phyloP scores from a whole-genome alignment of 768 basidiomycete species.

The Lactarius evosmus region DNA sequence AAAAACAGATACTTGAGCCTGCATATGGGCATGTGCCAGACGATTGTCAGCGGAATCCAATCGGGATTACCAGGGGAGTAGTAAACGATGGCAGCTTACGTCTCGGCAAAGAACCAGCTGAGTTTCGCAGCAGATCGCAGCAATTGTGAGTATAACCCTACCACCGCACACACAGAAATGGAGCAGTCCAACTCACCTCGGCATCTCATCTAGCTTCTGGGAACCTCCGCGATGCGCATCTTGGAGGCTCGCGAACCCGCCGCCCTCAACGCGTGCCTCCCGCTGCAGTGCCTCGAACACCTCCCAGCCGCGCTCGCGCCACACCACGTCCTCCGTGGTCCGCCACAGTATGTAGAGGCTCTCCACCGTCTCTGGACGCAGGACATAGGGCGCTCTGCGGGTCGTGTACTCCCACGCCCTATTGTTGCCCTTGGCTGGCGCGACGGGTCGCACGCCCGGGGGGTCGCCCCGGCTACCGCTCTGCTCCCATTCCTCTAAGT shows the following conservation, averaged over 20 bases:
- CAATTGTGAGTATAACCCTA: not conserved
- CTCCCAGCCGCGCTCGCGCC: constrained; percentile 69
- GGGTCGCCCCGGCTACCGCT: constrained; percentile 13
- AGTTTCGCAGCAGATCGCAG: not conserved
- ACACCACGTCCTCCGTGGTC: constrained; percentile 60
- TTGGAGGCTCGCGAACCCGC: constrained; percentile 55
- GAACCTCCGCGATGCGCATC: constrained; percentile 45
- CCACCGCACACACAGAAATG: not conserved
- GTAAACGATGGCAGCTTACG: constrained; percentile 34
- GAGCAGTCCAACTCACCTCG: constrained; percentile 50
- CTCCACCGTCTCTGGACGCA: constrained; percentile 74
- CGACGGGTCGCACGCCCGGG: constrained; percentile 6
- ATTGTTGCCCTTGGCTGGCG: not conserved
- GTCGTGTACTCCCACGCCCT: constrained; percentile 50
- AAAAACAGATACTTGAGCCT: constrained; percentile 73
- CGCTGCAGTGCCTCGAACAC: constrained; percentile 66
- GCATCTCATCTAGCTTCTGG: constrained; percentile 53
- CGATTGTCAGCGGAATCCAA: not conserved
- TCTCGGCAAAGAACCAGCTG: constrained; percentile 56
- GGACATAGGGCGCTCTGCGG: constrained; percentile 46
- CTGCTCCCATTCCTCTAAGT: constrained; percentile 29
- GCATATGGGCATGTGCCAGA: constrained; percentile 17
- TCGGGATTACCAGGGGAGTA: not conserved
- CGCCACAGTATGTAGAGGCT: constrained; percentile 70
- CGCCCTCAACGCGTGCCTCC: constrained; percentile 52